A percentile compares a stretch with the other conserved stretches of the same genome.
Conservation (phyloP, 2,329 filamentous ascomycete species). For the Teratosphaeria zuluensis region DNA sequence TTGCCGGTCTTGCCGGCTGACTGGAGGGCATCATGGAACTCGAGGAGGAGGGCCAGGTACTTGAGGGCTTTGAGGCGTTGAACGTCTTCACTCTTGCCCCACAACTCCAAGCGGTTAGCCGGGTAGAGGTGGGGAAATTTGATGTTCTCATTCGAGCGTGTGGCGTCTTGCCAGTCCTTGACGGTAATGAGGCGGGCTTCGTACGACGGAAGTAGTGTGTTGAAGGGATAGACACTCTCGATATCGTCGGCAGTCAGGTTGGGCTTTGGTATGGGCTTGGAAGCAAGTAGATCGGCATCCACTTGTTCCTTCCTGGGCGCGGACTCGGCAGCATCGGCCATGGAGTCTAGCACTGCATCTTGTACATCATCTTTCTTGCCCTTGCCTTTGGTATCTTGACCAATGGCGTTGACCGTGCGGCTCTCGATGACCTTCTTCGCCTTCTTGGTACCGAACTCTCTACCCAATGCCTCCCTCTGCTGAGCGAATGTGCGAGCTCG, state of each 20-base stretch:
- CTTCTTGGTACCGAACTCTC: slow-evolving; percentile 78
- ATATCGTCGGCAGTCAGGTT: slow-evolving; percentile 58
- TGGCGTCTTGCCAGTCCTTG: slow-evolving; percentile 63
- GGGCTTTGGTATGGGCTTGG: slow-evolving; percentile 63
- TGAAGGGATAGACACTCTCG: slow-evolving; percentile 62
- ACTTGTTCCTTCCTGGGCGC: slow-evolving; percentile 54
- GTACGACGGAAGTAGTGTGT: slow-evolving; percentile 56
- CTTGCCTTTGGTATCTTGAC: slow-evolving; percentile 29
- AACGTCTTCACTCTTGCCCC: slow-evolving; percentile 34
- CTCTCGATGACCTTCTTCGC: slow-evolving; percentile 67
- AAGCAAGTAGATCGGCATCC: slow-evolving; percentile 51
- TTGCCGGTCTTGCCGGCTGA: slow-evolving; percentile 25
- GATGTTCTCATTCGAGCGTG: slow-evolving; percentile 47
- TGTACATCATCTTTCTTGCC: slow-evolving; percentile 47
- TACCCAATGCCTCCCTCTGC: slow-evolving; percentile 59
- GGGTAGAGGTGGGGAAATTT: slow-evolving; percentile 54
- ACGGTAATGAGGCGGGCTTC: slow-evolving; percentile 59
- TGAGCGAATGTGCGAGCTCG: slow-evolving; percentile 39
- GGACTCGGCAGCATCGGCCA: slow-evolving; percentile 50
- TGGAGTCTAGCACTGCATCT: slow-evolving; percentile 51
- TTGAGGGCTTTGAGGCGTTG: slow-evolving; percentile 40
- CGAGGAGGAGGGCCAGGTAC: slow-evolving; percentile 40
- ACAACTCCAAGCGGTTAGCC: slow-evolving; percentile 50
- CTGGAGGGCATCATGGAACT: slow-evolving; percentile 35
- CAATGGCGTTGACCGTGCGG: slow-evolving; percentile 62